Evolutionary conservation across 805 yeast genomes (phyloP).

Genomic region (Teunomyces atbi): DNA sequence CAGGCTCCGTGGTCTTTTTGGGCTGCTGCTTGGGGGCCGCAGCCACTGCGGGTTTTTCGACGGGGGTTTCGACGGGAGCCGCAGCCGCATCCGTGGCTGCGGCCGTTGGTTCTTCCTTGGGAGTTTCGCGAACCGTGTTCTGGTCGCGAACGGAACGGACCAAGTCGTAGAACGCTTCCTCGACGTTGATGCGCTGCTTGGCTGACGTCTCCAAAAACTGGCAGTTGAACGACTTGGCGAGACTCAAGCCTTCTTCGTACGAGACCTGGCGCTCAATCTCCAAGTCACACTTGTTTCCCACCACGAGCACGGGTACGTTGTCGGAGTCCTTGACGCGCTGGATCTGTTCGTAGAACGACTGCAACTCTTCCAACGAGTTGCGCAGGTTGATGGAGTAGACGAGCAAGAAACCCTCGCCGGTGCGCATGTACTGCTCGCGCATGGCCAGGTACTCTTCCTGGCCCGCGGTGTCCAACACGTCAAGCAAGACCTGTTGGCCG

Average conservation of each 20-base stretch:
- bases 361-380: slow-evolving; percentile 80
- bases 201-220: slow-evolving; percentile 92
- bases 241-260: slow-evolving; percentile 55
- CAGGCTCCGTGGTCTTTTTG: background rate
- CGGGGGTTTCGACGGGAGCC: background rate
- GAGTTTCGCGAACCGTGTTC: slow-evolving; percentile 6
- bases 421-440: slow-evolving; percentile 89
- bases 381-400: slow-evolving; percentile 88
- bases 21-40: slow-evolving; percentile 1
- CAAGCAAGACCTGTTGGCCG: slow-evolving; percentile 58
- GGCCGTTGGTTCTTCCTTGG: background rate
- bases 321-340: slow-evolving; percentile 73
- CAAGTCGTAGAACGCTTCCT: slow-evolving; percentile 72
- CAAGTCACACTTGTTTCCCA: slow-evolving; percentile 76
- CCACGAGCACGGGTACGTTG: slow-evolving; percentile 73
- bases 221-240: slow-evolving; percentile 66
- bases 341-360: slow-evolving; percentile 75
- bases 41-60: background rate
- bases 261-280: slow-evolving; percentile 75
- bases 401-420: slow-evolving; percentile 90
- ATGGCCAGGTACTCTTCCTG: slow-evolving; percentile 92
- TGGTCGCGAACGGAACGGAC: slow-evolving; percentile 53
- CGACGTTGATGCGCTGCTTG: slow-evolving; percentile 86
- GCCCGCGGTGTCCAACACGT: slow-evolving; percentile 96
- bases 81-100: slow-evolving; percentile 5